Evolutionary conservation across 352 stramenopile genomes (phyloP).

Genomic region (Phytophthora tubulina): DNA sequence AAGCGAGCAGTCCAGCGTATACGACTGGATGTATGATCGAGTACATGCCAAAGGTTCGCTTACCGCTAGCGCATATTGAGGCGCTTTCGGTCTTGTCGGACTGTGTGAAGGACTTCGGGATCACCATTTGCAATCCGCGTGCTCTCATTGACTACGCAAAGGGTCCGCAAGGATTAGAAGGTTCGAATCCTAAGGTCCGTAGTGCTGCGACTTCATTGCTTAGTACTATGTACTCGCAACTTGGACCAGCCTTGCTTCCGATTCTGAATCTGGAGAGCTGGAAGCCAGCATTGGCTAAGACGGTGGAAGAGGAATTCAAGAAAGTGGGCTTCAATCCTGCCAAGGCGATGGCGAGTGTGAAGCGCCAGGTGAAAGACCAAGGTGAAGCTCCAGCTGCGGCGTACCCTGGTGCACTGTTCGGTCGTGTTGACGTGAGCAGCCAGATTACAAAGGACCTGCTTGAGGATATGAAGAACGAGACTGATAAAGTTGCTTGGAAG

Average conservation of each 20-base stretch:
- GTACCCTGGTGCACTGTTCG: constrained; percentile 71
- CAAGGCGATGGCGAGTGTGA: constrained; percentile 62
- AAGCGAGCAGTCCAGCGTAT: constrained; percentile 78
- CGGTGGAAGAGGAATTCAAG: constrained; percentile 84
- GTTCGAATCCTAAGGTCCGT: constrained; percentile 83
- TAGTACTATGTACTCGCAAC: constrained; percentile 85
- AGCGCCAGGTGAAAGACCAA: constrained; percentile 76
- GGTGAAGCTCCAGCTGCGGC: constrained; percentile 56
- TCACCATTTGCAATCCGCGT: constrained; percentile 74
- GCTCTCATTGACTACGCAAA: constrained; percentile 84
- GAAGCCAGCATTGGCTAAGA: constrained; percentile 85
- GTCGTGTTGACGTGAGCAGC: constrained; percentile 76
- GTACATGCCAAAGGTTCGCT: constrained; percentile 83
- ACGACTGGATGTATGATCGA: constrained; percentile 81
- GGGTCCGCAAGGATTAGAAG: constrained; percentile 75
- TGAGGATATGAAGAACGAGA: constrained; percentile 87
- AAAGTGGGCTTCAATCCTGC: constrained; percentile 81
- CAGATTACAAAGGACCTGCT: constrained; percentile 91
- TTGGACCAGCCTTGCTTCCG: constrained; percentile 79
- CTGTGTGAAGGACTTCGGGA: constrained; percentile 82
- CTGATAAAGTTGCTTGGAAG: constrained; percentile 88
- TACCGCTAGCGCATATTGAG: constrained; percentile 80
- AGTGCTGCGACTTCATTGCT: constrained; percentile 72
- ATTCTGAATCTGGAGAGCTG: constrained; percentile 87
- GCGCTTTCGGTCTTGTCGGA: constrained; percentile 70